Evolutionary conservation across 306 rosid genomes (phyloP), one percentile per base, ranked within the genome.

Genomic region (Vigna trinervia): DNA sequence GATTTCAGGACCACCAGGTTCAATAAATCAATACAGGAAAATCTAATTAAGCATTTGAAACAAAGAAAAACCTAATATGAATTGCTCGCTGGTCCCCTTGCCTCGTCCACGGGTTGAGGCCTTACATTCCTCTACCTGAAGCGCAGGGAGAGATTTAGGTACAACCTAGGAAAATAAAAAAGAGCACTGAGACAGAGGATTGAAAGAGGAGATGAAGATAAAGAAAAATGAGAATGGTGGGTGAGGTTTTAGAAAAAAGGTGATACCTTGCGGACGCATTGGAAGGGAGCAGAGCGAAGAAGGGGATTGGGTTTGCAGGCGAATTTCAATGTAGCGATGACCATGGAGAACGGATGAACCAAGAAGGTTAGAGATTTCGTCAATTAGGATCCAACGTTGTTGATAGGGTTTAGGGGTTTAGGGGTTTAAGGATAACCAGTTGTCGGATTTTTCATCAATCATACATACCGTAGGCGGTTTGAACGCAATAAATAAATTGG

Each of bases 241-340:
- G n/a, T 10, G 19, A 3, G 14, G 50, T 58, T 1, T 8, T 64
- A 7, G 34, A 8, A 9, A 41, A 8, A 41, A 2, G 12, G 46
- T 41, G 36, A 58, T 5, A 84, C 94, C 86, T 82, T 87, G 84
- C 80, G 85, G 15, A 88, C 60, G 83, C 90, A 86, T 47, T 76
- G 86, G 66, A 82, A 83, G 15, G 86, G 78, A 62, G 88, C 52
- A 50, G 54, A 15, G 17, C 87, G 89, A 62, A 87, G 84, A 64
- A 69, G 82, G 57, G 83, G 26, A 72, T 74, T 63, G 80, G 89
- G 79, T 51, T 80, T 81, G 88, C 81, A 85, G 0, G 79, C 78
- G 14, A 85, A 84, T 56, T 85, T 86, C 7, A 85, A 68, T 71
- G 85, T 75, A 12, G 88, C 65, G 50, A 86, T 82, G 69, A 87